Conservation (phyloP, 2,329 filamentous ascomycete genomes). For the Fusarium sp. region DNA sequence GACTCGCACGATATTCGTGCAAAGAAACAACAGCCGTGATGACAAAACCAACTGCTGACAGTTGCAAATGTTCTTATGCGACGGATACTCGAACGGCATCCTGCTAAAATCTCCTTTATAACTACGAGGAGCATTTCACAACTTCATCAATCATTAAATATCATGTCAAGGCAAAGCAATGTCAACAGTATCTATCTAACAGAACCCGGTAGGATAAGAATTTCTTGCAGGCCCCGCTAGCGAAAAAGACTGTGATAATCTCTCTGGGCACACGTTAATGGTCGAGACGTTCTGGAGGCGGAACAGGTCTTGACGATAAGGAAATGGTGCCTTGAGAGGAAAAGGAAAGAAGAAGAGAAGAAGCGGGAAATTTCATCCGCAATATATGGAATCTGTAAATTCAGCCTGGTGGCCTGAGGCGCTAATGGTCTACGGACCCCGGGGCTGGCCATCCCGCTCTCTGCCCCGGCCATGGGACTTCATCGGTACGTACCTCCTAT, state of each 20-base stretch:
- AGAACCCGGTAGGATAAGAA: slow-evolving; percentile 76
- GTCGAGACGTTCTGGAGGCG: slow-evolving; percentile 82
- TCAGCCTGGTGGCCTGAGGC: slow-evolving; percentile 48
- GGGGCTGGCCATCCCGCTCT: background rate
- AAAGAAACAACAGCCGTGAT: background rate
- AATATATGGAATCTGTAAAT: slow-evolving; percentile 7
- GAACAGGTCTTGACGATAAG: slow-evolving; percentile 93
- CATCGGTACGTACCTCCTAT: slow-evolving; percentile 45
- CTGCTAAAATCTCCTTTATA: background rate
- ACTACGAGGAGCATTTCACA: background rate
- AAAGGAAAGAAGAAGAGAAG: slow-evolving; percentile 46
- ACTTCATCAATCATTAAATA: background rate
- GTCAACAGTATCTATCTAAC: slow-evolving; percentile 98
- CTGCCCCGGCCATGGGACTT: background rate
- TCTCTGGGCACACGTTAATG: slow-evolving; percentile 92
- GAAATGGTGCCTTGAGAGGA: slow-evolving; percentile 78
- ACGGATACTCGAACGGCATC: too few species aligned
- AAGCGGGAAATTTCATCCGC: slow-evolving; percentile 37
- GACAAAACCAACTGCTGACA: background rate
- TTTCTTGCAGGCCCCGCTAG: slow-evolving; percentile 88
- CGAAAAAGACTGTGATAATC: slow-evolving; percentile 88
- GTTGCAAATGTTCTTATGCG: background rate
- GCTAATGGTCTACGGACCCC: slow-evolving; percentile 5
- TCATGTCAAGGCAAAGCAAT: slow-evolving; percentile 53
- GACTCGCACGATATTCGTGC: too few species aligned